Evolutionary conservation across 2,329 filamentous ascomycete species (phyloP).

Genomic region (Alternaria arbusti): DNA sequence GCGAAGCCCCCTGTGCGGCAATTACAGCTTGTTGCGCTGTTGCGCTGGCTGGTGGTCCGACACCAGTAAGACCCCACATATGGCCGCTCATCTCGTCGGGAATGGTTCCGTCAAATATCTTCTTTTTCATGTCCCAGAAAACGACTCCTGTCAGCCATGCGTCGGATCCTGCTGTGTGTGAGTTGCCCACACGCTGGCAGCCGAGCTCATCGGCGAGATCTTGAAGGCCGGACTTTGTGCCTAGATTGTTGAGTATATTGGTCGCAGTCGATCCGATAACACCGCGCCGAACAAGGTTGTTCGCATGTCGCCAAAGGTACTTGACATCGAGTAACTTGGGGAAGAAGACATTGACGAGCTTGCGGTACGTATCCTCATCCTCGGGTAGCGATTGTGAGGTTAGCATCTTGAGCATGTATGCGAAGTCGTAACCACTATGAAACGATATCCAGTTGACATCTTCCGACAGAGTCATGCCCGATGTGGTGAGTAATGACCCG

Average conservation of each 20-base stretch:
- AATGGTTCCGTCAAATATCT: constrained; percentile 84
- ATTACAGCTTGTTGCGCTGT: constrained; percentile 55
- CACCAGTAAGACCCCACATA: constrained; percentile 86
- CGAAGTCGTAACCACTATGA: constrained; percentile 98
- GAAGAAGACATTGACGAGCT: constrained; percentile 90
- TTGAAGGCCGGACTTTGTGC: constrained; percentile 89
- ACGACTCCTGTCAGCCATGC: constrained; percentile 91
- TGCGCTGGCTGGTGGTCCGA: constrained; percentile 61
- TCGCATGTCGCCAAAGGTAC: constrained; percentile 90
- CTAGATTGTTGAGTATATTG: constrained; percentile 82
- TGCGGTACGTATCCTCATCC: constrained; percentile 88
- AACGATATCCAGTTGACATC: constrained; percentile 97
- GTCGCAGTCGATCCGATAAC: constrained; percentile 56
- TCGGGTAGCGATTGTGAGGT: constrained; percentile 82
- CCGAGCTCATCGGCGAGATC: constrained; percentile 93
- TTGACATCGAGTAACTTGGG: constrained; percentile 95
- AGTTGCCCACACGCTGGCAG: constrained; percentile 83
- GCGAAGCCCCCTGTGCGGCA: constrained; percentile 50
- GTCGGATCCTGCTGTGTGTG: constrained; percentile 93
- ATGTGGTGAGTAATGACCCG: constrained; percentile 86
- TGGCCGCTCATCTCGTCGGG: constrained; percentile 83
- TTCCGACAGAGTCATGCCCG: constrained; percentile 85
- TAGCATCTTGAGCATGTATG: constrained; percentile 93
- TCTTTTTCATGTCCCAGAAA: constrained; percentile 90
- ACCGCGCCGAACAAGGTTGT: constrained; percentile 65